A percentile compares a stretch with the other conserved stretches of the same genome.
These are phyloP conservation scores for Lippia alba DNA, from an alignment of 305 asterid species.

Conservation along the genomic window DNA sequence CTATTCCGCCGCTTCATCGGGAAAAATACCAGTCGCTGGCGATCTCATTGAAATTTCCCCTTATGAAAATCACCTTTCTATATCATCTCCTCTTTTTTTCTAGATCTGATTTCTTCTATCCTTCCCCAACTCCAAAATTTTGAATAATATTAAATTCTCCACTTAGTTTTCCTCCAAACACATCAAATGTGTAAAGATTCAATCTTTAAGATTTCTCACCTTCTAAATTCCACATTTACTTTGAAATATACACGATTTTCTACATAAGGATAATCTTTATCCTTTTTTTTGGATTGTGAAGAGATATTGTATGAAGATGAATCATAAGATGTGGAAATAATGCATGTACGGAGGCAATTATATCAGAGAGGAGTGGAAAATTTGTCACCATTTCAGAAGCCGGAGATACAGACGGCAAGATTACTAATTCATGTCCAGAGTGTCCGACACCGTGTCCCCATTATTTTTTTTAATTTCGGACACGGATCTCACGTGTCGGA, in stretches of 20 bases:
- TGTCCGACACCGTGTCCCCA: no score
- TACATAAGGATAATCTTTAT: not conserved
- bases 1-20: no score
- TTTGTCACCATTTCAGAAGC: constrained; percentile 59
- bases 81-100: no score
- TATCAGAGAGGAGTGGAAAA: constrained; percentile 61
- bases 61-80: no score
- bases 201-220: constrained; percentile 44
- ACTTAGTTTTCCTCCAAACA: constrained; percentile 42
- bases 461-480: no score
- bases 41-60: no score
- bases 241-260: constrained; percentile 14
- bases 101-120: no score
- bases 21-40: no score
- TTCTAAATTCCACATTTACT: constrained; percentile 15
- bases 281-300: not conserved
- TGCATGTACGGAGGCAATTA: constrained; percentile 55
- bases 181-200: constrained; percentile 37
- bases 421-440: no score
- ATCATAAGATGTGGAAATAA: constrained; percentile 44
- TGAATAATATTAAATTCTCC: no score
- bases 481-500: no score
- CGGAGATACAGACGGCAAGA: constrained; percentile 70
- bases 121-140: no score
- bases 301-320: constrained; percentile 43